Evolutionary conservation across 352 stramenopile species (phyloP).

Genomic region (Globisporangium cystogenes): DNA sequence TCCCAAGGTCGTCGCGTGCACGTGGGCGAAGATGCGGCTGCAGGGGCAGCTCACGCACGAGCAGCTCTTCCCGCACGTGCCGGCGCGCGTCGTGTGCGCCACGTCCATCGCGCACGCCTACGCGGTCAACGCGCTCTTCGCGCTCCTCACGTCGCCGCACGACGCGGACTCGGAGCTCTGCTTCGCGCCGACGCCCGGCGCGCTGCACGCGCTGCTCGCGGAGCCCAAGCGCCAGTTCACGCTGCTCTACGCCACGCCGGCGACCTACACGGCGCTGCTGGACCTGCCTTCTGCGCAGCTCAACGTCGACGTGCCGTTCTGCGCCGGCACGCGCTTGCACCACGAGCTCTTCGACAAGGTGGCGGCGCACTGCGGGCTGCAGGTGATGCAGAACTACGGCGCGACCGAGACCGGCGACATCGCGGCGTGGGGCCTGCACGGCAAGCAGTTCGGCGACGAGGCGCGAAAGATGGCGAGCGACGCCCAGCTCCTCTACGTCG

Average conservation of each 20-base stretch:
- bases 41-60: slow-evolving; percentile 75
- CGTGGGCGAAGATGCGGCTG: slow-evolving; percentile 70
- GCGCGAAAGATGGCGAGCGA: slow-evolving; percentile 22
- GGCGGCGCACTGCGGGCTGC: slow-evolving; percentile 46
- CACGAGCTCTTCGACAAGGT: slow-evolving; percentile 48
- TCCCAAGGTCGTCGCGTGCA: slow-evolving; percentile 74
- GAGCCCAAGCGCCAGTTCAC: slow-evolving; percentile 34
- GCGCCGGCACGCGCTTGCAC: slow-evolving; percentile 58
- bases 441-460: slow-evolving; percentile 36
- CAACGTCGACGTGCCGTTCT: slow-evolving; percentile 67
- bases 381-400: slow-evolving; percentile 84
- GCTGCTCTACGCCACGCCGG: slow-evolving; percentile 71
- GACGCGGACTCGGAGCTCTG: slow-evolving; percentile 63
- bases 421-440: slow-evolving; percentile 53
- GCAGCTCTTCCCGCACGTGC: slow-evolving; percentile 56
- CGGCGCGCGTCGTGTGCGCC: slow-evolving; percentile 60
- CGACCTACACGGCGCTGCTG: slow-evolving; percentile 69
- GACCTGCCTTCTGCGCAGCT: slow-evolving; percentile 40
- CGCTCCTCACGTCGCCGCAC: slow-evolving; percentile 61
- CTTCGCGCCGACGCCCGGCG: slow-evolving; percentile 45
- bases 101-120: slow-evolving; percentile 85
- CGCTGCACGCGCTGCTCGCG: slow-evolving; percentile 43
- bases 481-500: slow-evolving; percentile 47
- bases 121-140: slow-evolving; percentile 84
- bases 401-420: slow-evolving; percentile 84